Percentiles rank a stretch among this genome's conserved stretches.
Evolutionary conservation across 2,329 filamentous ascomycete species (phyloP).

Genomic region (Cryphonectria naterciae): DNA sequence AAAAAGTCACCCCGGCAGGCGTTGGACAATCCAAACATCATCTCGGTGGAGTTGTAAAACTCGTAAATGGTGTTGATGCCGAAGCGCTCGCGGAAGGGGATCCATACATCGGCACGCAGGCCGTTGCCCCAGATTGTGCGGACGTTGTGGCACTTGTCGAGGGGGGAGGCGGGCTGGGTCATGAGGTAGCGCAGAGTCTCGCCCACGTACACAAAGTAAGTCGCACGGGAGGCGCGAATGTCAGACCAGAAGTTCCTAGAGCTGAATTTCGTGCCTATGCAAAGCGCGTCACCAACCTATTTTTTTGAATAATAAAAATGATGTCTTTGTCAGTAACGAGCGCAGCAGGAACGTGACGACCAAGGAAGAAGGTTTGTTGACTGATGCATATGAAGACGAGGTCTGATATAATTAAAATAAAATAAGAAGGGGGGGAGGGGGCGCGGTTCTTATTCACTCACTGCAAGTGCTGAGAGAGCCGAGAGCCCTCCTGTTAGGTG

Average conservation of each 20-base stretch:
- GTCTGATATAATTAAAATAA: no score
- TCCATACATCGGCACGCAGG: conserved; percentile 71
- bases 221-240: conserved; percentile 68
- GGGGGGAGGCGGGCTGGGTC: conserved; percentile 65
- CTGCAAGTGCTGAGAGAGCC: conserved; percentile 58
- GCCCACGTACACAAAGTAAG: conserved; percentile 77
- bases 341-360: conserved; percentile 30
- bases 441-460: conserved; percentile 39
- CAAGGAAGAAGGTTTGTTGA: not conserved
- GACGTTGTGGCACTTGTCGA: conserved; percentile 63
- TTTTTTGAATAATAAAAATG: conserved; percentile 5
- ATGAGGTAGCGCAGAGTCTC: conserved; percentile 77
- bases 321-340: conserved; percentile 32
- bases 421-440: not conserved
- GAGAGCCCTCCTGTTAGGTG: conserved; percentile 73
- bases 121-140: conserved; percentile 68
- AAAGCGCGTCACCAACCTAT: conserved; percentile 55
- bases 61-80: conserved; percentile 66
- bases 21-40: conserved; percentile 67
- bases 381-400: not conserved
- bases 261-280: conserved; percentile 70
- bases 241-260: conserved; percentile 73
- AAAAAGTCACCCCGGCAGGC: conserved; percentile 64
- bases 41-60: conserved; percentile 80
- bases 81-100: conserved; percentile 66